A percentile compares a stretch with the other conserved stretches of the same genome.
These are phyloP conservation scores for Raphanus hybrid DNA, from an alignment of 441 rosid species.

Conservation along the genomic window DNA sequence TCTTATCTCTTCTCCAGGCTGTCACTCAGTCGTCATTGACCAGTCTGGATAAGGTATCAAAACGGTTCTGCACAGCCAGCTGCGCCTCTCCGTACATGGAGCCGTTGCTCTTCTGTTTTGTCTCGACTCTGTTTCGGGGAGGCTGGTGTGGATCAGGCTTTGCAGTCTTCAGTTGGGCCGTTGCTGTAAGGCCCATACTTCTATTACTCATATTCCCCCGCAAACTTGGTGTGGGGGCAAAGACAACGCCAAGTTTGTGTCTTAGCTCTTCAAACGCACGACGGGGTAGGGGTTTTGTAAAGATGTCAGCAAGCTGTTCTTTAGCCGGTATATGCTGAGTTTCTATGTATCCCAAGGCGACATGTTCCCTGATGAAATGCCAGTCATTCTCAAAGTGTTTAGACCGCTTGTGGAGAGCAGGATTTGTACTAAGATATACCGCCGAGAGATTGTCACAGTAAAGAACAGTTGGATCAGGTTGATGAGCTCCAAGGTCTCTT, in stretches of 20 bases:
- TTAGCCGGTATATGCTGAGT: background rate
- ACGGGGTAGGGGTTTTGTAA: background rate
- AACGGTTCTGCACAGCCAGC: too few relatives aligned
- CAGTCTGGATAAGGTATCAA: too few relatives aligned
- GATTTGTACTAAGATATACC: background rate
- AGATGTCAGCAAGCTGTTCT: background rate
- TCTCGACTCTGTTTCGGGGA: background rate
- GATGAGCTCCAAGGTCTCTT: background rate
- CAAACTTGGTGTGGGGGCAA: background rate
- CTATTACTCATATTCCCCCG: background rate
- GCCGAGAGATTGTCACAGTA: background rate
- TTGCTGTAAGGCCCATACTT: too few relatives aligned
- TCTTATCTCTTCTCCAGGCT: too few relatives aligned
- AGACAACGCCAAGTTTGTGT: background rate
- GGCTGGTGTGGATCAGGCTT: constrained; percentile 33
- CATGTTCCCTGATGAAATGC: background rate
- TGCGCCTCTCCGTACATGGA: too few relatives aligned
- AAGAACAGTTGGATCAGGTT: too few relatives aligned
- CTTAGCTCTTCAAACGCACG: background rate
- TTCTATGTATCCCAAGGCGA: background rate
- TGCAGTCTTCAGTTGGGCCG: too few relatives aligned
- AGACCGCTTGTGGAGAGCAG: background rate
- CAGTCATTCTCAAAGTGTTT: background rate
- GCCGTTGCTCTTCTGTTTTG: too few relatives aligned
- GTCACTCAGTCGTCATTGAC: too few relatives aligned